Conservation (phyloP, 768 basidiomycete genomes). For the Auricularia heimuer region DNA sequence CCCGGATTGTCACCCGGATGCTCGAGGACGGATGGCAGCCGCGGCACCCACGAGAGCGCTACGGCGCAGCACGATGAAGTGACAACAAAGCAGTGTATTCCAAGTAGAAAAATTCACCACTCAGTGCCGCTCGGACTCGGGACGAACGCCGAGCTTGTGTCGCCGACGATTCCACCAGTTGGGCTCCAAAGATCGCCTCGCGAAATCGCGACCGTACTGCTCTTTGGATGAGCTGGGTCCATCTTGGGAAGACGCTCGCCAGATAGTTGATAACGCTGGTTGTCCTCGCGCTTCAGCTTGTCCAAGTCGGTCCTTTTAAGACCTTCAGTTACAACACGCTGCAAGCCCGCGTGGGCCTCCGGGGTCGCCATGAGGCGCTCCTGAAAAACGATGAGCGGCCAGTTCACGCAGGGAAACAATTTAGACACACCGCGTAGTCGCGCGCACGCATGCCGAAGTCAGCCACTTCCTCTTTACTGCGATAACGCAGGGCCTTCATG, state of each 20-base stretch:
- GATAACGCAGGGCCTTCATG: slow-evolving; percentile 14
- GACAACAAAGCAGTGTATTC: not conserved
- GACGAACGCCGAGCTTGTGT: not conserved
- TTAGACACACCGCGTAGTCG: not conserved
- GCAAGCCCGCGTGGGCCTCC: not conserved
- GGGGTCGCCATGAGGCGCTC: slow-evolving; percentile 1
- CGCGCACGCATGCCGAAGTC: not conserved
- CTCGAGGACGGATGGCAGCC: slow-evolving; percentile 7
- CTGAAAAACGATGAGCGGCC: not conserved
- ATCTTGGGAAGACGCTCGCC: not conserved
- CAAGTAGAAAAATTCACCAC: not conserved
- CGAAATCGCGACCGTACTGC: not conserved
- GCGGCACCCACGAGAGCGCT: not conserved
- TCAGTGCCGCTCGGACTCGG: not conserved
- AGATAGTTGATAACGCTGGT: not conserved
- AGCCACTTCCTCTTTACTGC: not conserved
- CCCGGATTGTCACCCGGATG: slow-evolving; percentile 8
- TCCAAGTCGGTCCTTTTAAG: not conserved
- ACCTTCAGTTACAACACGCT: not conserved
- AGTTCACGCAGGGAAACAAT: not conserved
- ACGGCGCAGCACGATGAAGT: not conserved
- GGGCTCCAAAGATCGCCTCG: not conserved
- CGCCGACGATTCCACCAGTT: not conserved
- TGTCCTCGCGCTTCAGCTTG: not conserved
- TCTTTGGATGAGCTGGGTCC: not conserved